Base-by-base conservation (phyloP, 2,329 filamentous ascomycete species). In the Venturia asperata region DNA sequence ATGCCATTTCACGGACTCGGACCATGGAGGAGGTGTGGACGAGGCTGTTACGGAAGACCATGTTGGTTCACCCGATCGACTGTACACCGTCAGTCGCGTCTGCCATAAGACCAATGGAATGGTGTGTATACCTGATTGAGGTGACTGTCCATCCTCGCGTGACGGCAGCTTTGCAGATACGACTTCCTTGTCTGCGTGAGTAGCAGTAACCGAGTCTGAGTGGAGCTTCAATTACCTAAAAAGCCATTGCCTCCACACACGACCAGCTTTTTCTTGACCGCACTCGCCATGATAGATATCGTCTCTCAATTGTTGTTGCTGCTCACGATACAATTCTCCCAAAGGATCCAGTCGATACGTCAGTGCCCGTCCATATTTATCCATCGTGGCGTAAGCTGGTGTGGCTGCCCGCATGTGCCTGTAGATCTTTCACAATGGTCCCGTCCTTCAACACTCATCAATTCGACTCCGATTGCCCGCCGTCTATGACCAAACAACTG, bases 161-260 rank as follows among this genome's bases (percentile, higher is more conserved):
- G 62, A 91, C 87, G 56, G 91, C 94, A 64, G 90, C 88, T 80
- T 91, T 94, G 81, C 94, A 97, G 78, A 99, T 96, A 65, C 93
- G 85, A 30, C 82, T 85, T 58, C 86, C 86, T 85, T 65, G 17
- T 24, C 21, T 11, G n/a, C 15, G 42, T 64, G 5, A 64, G 37
- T 52, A 21, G 43, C 15, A 30, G 30, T 56, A 34, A 13, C 37
- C 19, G 34, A 30, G 24, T 49, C 42, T 4, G 17, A 34, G 45
- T 37, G 52, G 42, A 64, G 61, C 17, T 30, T 39, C 83, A 72
- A 73, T 39, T 73, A 77, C 91, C 91, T 34, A 99, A 78, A 74
- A 97, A 99, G 42, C 94, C 93, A 76, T 91, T 97, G 67, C 93
- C 93, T 70, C 94, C 94, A 70, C 90, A 95, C 64, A 99, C 92